phyloP scores from a whole-genome alignment of 768 basidiomycete genomes.

The Amyloporia xantha region DNA sequence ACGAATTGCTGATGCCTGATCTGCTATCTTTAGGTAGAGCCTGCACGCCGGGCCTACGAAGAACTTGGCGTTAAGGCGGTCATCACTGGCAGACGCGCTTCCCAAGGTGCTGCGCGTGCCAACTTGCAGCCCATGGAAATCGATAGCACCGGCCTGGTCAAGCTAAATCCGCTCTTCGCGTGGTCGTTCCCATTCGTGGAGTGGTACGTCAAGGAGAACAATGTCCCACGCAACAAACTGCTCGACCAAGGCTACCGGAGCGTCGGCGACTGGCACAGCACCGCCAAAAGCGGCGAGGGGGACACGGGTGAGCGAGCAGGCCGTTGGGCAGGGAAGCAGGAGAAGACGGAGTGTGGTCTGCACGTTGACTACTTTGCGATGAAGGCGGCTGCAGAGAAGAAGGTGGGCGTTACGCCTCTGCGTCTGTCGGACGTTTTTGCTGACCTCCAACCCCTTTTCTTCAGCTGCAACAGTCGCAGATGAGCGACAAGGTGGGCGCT shows the following conservation, averaged over 20 bases:
- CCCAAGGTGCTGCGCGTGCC: conserved; percentile 89
- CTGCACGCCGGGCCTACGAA: conserved; percentile 82
- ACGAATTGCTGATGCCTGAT: background rate
- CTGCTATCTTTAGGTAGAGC: conserved; percentile 67
- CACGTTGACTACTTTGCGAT: conserved; percentile 87
- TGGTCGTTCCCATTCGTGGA: conserved; percentile 87
- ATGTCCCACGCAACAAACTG: conserved; percentile 83
- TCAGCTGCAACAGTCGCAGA: conserved; percentile 6
- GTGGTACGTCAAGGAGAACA: conserved; percentile 73
- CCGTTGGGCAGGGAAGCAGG: conserved; percentile 78
- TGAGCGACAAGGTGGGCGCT: background rate
- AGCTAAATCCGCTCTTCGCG: conserved; percentile 87
- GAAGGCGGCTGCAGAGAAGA: conserved; percentile 47
- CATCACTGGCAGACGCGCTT: conserved; percentile 91
- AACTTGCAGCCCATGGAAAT: conserved; percentile 81
- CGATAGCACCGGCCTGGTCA: conserved; percentile 83
- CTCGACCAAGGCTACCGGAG: conserved; percentile 90
- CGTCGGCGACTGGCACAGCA: conserved; percentile 98
- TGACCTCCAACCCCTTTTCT: background rate
- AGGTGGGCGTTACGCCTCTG: conserved; percentile 10
- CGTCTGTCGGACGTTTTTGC: background rate
- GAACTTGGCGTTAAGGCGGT: conserved; percentile 74
- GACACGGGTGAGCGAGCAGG: conserved; percentile 80
- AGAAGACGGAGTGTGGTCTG: conserved; percentile 93
- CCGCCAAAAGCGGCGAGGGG: conserved; percentile 59